Evolutionary conservation across 345 rosid genomes (phyloP), one percentile per base, ranked within the genome.

Genomic region (rapeseed (Brassica napus)): DNA sequence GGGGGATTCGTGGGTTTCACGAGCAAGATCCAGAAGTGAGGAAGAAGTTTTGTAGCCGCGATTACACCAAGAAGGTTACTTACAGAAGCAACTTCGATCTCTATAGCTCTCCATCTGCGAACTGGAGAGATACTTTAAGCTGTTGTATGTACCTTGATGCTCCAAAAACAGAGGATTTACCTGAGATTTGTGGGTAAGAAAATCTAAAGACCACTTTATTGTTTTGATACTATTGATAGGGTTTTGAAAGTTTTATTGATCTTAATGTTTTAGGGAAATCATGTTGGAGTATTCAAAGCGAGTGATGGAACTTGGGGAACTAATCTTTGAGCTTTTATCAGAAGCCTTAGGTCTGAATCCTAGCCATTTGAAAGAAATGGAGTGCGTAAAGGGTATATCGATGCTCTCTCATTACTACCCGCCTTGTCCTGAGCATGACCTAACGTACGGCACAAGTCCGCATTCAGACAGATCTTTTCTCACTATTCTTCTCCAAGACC

Each of bases 401-500:
- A 26, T 83, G 39, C 42, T 90, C 7, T 67, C 83, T 62, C 91
- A 87, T 74, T 90, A 87, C 76, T 88, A 86, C 68, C 92, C 89
- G 0, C 72, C 85, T 0, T 90, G 90, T 34, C 94, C 89, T 4
- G 68, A 82, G 77, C 92, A 91, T 2, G 88, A 85, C 26, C 54
- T 80, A 44, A 83, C 92, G 2, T 9, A 85, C n/a, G 91, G 92
- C 55, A 63, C 84, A 47, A 77, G 73, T 74, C 76, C 61, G 55
- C 92, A 86, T 44, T 32, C 88, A 4, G 91, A 86, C 70, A 64
- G 47, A 9, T 82, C 80, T 71, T 88, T 88, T 83, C 76, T 90
- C 32, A 81, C 89, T 0, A 84, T 90, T 47, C 91, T 88, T 77
- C 80, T 88, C 15, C 92, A 86, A 68, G 92, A 87, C 71, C 82